phyloP scores from a whole-genome alignment of 495 filamentous ascomycete genomes.

The Saxispiralis lemnorum region DNA sequence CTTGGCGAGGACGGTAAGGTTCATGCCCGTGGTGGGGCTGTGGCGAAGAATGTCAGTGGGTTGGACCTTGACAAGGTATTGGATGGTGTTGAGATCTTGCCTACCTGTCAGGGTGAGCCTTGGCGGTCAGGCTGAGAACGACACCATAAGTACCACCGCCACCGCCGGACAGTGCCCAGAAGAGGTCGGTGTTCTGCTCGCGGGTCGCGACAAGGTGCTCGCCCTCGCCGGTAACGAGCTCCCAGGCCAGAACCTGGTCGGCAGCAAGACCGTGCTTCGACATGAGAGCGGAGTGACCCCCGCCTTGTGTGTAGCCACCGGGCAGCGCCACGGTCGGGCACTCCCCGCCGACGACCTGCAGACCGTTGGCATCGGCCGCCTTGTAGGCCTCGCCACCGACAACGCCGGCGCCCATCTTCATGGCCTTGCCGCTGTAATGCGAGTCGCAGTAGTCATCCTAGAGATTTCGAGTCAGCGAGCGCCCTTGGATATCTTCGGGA shows the following conservation, averaged over 20 bases:
- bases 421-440: constrained; percentile 23
- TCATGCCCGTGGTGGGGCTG: not conserved
- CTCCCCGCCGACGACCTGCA: constrained; percentile 14
- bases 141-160: constrained; percentile 16
- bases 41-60: not conserved
- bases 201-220: constrained; percentile 4
- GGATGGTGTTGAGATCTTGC: constrained; percentile 27
- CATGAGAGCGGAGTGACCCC: constrained; percentile 25
- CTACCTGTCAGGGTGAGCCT: constrained; percentile 29
- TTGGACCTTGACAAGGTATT: constrained; percentile 14
- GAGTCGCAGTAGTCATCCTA: constrained; percentile 23
- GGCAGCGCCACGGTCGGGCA: constrained; percentile 16
- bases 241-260: constrained; percentile 8
- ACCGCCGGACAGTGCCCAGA: constrained; percentile 15
- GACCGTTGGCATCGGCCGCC: constrained; percentile 9
- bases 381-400: constrained; percentile 13
- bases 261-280: constrained; percentile 40
- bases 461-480: no score
- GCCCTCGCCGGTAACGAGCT: constrained; percentile 11
- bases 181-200: constrained; percentile 11
- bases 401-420: constrained; percentile 15
- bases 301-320: constrained; percentile 17
- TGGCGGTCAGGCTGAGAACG: constrained; percentile 9
- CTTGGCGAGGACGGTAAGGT: not conserved
- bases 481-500: constrained; percentile 23